Evolutionary conservation across 805 yeast genomes (phyloP), one percentile per base, ranked within the genome.

Genomic region (Priceomyces castillae): DNA sequence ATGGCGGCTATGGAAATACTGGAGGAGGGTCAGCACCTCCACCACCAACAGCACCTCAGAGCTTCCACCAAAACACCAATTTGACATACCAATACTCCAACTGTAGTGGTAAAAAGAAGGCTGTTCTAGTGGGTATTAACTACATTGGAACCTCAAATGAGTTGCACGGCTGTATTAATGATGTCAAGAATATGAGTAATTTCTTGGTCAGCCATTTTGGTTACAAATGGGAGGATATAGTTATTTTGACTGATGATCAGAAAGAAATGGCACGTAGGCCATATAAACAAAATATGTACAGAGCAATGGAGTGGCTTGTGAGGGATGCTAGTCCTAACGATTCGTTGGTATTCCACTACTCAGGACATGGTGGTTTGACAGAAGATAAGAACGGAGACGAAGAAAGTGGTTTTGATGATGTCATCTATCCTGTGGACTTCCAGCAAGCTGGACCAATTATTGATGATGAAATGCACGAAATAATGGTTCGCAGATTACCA

Each of bases 231-330:
- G 70, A 67, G 18, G 69, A 67, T 44, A 67, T 67, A 54, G 71
- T 67, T 12, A 61, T 67, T 18, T 56, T 67, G 46, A 65, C 70
- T 30, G 72, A 67, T 43, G 71, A 67, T 52, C 71, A 64, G 46
- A 44, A 47, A 15, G 58, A 61, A 18, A 40, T 39, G 42, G 65
- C 64, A 4, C 54, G 69, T 31, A 50, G 66, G 15, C 72, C 72
- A 2, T 58, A 63, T 25, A 54, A 53, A 37, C 64, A 55, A n/a
- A 67, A 67, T 47, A 59, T 67, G 19, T 41, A 61, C 23, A 50
- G 70, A 25, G 72, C 66, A n/a, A 67, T 67, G 71, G 62, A 62
- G 46, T 67, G 72, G 72, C 49, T 67, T 35, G 68, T 64, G 12
- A 55, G 52, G 40, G 69, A 63, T 37, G 72, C 72, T 12, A 48